A percentile compares a stretch with the other conserved stretches of the same genome.
These are phyloP conservation scores for Penicillium paradoxum DNA, from an alignment of 495 filamentous ascomycete genomes.

Conservation along the genomic window DNA sequence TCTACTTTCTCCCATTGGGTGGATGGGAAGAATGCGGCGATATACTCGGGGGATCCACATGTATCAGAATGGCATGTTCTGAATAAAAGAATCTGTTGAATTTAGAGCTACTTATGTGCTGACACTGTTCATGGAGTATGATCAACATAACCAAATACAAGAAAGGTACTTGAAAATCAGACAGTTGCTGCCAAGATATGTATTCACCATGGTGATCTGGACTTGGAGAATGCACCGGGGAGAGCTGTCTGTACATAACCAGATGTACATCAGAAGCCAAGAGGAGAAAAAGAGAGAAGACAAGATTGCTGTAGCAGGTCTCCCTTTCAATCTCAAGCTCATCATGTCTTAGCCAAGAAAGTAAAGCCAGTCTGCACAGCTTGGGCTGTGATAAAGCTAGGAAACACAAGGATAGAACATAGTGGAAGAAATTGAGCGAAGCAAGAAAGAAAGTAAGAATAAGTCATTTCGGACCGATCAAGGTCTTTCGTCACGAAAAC, in stretches of 20 bases:
- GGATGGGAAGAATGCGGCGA: too few relatives aligned
- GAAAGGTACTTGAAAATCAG: not conserved
- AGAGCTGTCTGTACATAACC: constrained; percentile 6
- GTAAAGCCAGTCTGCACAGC: not conserved
- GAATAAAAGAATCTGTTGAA: not conserved
- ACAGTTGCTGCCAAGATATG: not conserved
- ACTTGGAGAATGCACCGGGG: not conserved
- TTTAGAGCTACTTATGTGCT: not conserved
- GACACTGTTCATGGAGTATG: not conserved
- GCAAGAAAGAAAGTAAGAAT: constrained; percentile 13
- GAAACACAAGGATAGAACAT: constrained; percentile 2
- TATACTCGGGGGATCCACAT: too few relatives aligned
- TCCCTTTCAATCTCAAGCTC: not conserved
- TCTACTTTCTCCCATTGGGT: too few relatives aligned
- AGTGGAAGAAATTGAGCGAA: not conserved
- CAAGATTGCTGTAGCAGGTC: not conserved
- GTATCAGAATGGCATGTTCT: too few relatives aligned
- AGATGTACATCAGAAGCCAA: constrained; percentile 7
- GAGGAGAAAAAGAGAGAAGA: not conserved
- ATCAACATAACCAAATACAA: constrained; percentile 7
- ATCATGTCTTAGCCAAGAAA: not conserved
- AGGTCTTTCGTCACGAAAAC: constrained; percentile 22
- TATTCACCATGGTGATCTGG: not conserved
- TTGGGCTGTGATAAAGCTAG: not conserved
- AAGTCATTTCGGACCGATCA: constrained; percentile 23